These are phyloP conservation scores for Coemansia sp. DNA, from an alignment of 192 early-diverging fungal genomes.

Conservation along the genomic window DNA sequence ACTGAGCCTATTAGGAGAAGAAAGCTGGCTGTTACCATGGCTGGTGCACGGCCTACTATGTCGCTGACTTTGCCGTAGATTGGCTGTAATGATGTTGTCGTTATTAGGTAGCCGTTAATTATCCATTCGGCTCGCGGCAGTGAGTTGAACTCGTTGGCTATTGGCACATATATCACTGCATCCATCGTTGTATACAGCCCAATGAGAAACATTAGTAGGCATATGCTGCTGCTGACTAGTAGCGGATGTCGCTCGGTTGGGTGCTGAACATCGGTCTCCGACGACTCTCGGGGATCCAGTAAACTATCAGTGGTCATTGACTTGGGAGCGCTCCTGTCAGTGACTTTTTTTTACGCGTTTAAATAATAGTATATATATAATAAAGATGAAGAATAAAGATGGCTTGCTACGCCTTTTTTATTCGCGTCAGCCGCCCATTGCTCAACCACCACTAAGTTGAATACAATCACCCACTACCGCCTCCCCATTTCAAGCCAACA, in stretches of 20 bases:
- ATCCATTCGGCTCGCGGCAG: constrained; percentile 81
- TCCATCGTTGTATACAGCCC: constrained; percentile 31
- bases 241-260: background rate
- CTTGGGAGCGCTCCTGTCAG: background rate
- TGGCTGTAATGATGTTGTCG: constrained; percentile 72
- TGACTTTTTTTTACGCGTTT: background rate
- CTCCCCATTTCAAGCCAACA: background rate
- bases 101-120: constrained; percentile 73
- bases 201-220: constrained; percentile 19
- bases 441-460: background rate
- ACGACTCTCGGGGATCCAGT: background rate
- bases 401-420: background rate
- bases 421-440: background rate
- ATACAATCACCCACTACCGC: background rate
- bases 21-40: constrained; percentile 39
- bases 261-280: background rate
- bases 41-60: constrained; percentile 62
- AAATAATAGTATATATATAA: background rate
- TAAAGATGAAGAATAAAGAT: background rate
- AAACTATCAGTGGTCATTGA: background rate
- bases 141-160: constrained; percentile 73
- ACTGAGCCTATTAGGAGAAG: constrained; percentile 55
- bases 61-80: constrained; percentile 86
- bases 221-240: background rate
- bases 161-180: constrained; percentile 58